Conservation (phyloP, 1,139 yeast genomes). For the Zhuliangozyma blackwelliae region DNA sequence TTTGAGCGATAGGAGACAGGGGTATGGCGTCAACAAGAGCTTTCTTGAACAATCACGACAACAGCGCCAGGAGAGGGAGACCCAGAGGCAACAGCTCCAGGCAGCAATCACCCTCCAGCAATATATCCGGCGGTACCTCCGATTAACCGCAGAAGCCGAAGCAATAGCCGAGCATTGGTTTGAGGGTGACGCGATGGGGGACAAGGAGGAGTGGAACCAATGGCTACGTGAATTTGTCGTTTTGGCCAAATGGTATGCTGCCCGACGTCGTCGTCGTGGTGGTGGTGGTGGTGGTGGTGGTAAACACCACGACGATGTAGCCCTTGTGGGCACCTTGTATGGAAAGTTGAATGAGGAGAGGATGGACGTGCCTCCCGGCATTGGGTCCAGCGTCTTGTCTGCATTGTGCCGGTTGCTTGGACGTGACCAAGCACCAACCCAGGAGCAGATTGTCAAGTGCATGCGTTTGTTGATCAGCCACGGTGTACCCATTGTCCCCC, state of each 20-base stretch:
- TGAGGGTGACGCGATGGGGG: background rate
- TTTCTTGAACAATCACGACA: conserved; percentile 55
- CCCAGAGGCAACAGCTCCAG: conserved; percentile 42
- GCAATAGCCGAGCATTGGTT: conserved; percentile 8
- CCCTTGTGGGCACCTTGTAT: no score
- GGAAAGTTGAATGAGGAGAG: no score
- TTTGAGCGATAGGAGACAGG: conserved; percentile 54
- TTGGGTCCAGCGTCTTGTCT: no score
- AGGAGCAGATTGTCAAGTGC: no score
- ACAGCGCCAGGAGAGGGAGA: conserved; percentile 66
- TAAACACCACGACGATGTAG: no score
- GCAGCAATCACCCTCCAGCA: conserved; percentile 52
- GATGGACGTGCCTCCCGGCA: no score
- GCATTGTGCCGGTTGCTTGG: no score
- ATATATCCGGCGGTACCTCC: conserved; percentile 34
- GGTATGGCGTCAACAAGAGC: conserved; percentile 11
- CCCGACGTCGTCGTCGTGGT: conserved; percentile 1
- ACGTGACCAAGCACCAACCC: no score
- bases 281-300: background rate
- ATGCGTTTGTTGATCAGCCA: background rate
- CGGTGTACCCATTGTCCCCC: background rate
- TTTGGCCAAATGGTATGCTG: conserved; percentile 13
- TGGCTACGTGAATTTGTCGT: conserved; percentile 10
- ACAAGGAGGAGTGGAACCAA: conserved; percentile 2
- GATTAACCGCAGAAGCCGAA: conserved; percentile 13